Evolutionary conservation across 768 basidiomycete genomes (phyloP).

Genomic region (Punctularia strigosozonata): DNA sequence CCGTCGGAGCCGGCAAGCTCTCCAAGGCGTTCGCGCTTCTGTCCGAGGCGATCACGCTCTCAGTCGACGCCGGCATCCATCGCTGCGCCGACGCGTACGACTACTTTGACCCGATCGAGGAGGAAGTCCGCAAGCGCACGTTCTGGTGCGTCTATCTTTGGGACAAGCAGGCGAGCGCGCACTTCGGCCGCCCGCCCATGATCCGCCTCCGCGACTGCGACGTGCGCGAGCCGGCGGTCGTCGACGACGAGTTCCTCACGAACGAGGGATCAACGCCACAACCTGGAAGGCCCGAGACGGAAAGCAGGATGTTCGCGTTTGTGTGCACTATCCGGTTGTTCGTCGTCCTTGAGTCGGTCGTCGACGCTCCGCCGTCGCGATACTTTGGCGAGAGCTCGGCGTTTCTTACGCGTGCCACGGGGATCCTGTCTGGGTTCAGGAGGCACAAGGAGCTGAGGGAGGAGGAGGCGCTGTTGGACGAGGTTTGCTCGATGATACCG

Average conservation of each 20-base stretch:
- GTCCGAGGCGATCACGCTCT: constrained; percentile 80
- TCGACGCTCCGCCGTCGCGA: constrained; percentile 70
- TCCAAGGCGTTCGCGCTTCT: constrained; percentile 80
- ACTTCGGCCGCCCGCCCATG: constrained; percentile 84
- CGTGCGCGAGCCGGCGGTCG: constrained; percentile 72
- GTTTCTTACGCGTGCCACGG: constrained; percentile 67
- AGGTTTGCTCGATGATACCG: constrained; percentile 62
- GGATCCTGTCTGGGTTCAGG: constrained; percentile 50
- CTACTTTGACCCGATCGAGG: constrained; percentile 82
- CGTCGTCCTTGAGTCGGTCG: constrained; percentile 79
- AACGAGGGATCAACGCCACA: constrained; percentile 55
- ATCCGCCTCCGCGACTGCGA: constrained; percentile 84
- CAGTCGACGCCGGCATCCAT: constrained; percentile 82
- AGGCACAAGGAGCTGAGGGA: constrained; percentile 60
- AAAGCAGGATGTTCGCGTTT: constrained; percentile 75
- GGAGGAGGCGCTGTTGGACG: constrained; percentile 73
- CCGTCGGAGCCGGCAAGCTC: constrained; percentile 80
- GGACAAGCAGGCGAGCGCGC: constrained; percentile 87
- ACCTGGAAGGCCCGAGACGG: constrained; percentile 56
- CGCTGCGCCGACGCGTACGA: constrained; percentile 79
- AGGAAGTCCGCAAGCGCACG: constrained; percentile 85
- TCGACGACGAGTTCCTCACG: constrained; percentile 87
- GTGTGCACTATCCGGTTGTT: constrained; percentile 66
- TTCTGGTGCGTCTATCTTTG: constrained; percentile 96
- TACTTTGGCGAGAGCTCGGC: constrained; percentile 51